Percentiles rank a stretch among this genome's conserved stretches.
Evolutionary conservation across 495 filamentous ascomycete species (phyloP).

Genomic region (Pseudevernia furfuracea): DNA sequence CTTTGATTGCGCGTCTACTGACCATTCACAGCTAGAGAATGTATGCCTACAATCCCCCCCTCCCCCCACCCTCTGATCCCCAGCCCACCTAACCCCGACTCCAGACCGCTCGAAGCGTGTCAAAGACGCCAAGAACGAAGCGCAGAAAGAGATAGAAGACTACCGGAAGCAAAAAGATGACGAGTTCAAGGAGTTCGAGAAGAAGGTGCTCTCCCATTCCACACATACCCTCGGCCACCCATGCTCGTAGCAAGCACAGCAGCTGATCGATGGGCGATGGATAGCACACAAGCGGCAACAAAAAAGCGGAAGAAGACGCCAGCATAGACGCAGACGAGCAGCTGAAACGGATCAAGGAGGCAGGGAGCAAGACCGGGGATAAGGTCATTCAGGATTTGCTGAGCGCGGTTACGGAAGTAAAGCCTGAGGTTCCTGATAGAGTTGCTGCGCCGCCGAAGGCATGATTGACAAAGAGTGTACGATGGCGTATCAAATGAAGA

Average conservation of each 20-base stretch:
- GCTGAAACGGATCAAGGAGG: constrained; percentile 71
- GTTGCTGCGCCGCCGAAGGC: constrained; percentile 29
- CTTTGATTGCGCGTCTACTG: constrained; percentile 26
- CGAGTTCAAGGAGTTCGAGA: constrained; percentile 91
- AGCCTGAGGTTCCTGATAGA: constrained; percentile 59
- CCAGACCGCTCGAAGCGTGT: constrained; percentile 93
- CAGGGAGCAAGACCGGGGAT: constrained; percentile 67
- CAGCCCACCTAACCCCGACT: constrained; percentile 13
- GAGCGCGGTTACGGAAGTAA: constrained; percentile 68
- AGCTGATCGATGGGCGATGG: neutral
- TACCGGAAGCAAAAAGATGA: constrained; percentile 86
- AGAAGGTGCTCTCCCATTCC: constrained; percentile 54
- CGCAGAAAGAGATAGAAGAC: constrained; percentile 96
- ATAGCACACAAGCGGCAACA: constrained; percentile 80
- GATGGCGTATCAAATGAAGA: constrained; percentile 6
- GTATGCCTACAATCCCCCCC: constrained; percentile 37
- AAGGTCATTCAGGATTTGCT: constrained; percentile 77
- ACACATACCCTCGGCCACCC: neutral
- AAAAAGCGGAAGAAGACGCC: constrained; percentile 79
- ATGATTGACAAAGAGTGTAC: constrained; percentile 10
- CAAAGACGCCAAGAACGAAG: constrained; percentile 88
- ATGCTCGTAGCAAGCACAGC: neutral
- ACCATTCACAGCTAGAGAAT: constrained; percentile 60
- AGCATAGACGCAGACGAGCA: constrained; percentile 72
- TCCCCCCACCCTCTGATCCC: constrained; percentile 7